phyloP scores from a whole-genome alignment of 495 filamentous ascomycete genomes.

The Daldinia decipiens region DNA sequence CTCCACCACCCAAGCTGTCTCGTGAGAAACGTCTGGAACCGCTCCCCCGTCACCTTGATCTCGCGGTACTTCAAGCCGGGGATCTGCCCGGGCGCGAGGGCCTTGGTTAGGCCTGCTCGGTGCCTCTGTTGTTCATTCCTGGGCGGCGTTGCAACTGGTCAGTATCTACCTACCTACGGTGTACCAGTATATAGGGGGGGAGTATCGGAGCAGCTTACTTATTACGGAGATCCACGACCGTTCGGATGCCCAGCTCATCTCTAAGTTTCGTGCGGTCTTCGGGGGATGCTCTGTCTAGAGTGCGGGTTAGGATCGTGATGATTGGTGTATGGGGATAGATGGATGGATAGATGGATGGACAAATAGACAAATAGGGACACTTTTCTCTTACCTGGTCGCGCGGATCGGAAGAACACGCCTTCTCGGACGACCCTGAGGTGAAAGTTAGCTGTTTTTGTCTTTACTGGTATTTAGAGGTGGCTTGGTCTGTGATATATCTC shows the following conservation, averaged over 20 bases:
- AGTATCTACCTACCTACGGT: too few species aligned
- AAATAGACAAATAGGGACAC: too few species aligned
- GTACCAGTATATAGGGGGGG: too few species aligned
- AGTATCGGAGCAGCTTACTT: conserved; percentile 57
- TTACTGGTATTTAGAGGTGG: not conserved
- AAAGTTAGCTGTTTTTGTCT: not conserved
- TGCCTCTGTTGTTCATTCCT: conserved; percentile 70
- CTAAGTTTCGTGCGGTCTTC: conserved; percentile 68
- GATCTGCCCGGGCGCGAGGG: conserved; percentile 55
- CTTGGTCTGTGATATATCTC: conserved; percentile 22
- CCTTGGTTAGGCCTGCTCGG: too few species aligned
- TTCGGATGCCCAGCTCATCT: conserved; percentile 71
- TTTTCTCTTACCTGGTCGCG: conserved; percentile 66
- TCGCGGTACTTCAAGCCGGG: conserved; percentile 66
- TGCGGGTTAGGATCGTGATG: conserved; percentile 1
- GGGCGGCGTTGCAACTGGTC: conserved; percentile 6
- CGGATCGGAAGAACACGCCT: conserved; percentile 78
- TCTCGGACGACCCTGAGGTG: conserved; percentile 67
- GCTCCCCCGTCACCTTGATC: conserved; percentile 77
- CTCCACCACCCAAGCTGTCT: conserved; percentile 73
- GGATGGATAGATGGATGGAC: too few species aligned
- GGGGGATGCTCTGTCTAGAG: conserved; percentile 73
- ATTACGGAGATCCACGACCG: conserved; percentile 81
- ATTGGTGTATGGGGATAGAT: too few species aligned
- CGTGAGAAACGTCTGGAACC: conserved; percentile 74